A percentile compares a stretch with the other conserved stretches of the same genome.
phyloP scores from a whole-genome alignment of 2,329 filamentous ascomycete species.

The Pezicula carpinea region DNA sequence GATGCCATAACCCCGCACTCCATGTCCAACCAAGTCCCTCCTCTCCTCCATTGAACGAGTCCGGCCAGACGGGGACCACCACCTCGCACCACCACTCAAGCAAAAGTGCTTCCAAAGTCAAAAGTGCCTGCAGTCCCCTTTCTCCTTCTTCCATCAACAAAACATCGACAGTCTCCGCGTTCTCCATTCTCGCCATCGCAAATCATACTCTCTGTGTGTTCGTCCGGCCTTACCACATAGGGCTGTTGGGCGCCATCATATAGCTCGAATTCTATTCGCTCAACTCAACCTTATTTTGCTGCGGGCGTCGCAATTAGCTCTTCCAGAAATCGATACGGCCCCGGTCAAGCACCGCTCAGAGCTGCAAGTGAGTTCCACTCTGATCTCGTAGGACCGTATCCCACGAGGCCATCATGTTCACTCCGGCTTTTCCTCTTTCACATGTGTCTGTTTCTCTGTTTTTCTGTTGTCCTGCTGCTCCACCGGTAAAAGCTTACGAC shows the following conservation, averaged over 20 bases:
- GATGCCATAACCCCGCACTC: too few relatives aligned
- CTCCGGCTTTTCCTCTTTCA: neutral
- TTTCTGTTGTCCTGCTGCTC: neutral
- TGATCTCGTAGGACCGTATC: neutral
- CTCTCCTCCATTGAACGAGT: too few relatives aligned
- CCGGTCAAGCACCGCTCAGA: neutral
- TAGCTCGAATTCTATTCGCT: neutral
- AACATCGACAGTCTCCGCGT: neutral
- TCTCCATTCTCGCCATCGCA: neutral
- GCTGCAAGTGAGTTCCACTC: neutral
- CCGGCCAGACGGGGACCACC: too few relatives aligned
- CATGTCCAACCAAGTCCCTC: too few relatives aligned
- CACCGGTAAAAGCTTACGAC: neutral
- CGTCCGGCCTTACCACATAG: neutral
- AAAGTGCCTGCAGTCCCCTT: too few relatives aligned
- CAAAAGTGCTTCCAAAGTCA: too few relatives aligned
- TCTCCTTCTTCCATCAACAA: neutral
- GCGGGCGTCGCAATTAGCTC: neutral
- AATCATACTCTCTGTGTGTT: neutral
- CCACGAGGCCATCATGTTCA: neutral
- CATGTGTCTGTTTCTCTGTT: neutral
- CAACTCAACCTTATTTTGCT: neutral
- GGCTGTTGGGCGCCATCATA: slow-evolving; percentile 1
- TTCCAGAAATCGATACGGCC: neutral
- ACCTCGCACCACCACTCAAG: too few relatives aligned